Evolutionary conservation across 768 basidiomycete species (phyloP).

Genomic region (Gyrodon lividus): DNA sequence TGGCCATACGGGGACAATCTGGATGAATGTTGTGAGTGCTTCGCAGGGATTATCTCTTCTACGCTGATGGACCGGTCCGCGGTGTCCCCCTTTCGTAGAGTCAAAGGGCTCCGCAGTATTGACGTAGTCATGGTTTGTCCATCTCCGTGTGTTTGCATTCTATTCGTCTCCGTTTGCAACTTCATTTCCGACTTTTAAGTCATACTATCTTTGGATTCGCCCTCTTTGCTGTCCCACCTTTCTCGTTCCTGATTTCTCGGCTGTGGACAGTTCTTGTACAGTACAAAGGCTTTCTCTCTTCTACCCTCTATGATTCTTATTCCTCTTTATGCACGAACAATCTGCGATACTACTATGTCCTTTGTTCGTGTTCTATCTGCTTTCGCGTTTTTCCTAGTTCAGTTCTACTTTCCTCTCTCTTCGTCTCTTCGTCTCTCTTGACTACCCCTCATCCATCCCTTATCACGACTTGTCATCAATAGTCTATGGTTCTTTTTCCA

Average conservation of each 20-base stretch:
- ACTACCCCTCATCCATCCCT: neutral
- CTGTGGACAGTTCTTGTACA: slow-evolving; percentile 22
- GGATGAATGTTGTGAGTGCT: slow-evolving; percentile 47
- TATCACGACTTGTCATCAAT: slow-evolving; percentile 7
- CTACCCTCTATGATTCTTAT: slow-evolving; percentile 26
- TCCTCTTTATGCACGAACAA: slow-evolving; percentile 30
- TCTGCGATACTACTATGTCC: neutral
- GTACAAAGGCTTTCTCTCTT: slow-evolving; percentile 10
- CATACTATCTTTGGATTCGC: slow-evolving; percentile 2
- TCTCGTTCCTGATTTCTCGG: neutral
- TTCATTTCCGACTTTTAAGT: neutral
- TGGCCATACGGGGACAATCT: slow-evolving; percentile 34
- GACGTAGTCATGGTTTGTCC: slow-evolving; percentile 8
- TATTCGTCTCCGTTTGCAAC: neutral
- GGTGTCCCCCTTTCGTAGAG: slow-evolving; percentile 15
- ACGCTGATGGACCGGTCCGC: slow-evolving; percentile 29
- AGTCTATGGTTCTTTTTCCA: slow-evolving; percentile 20
- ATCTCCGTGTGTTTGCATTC: neutral
- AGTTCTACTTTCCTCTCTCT: neutral
- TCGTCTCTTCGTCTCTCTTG: neutral
- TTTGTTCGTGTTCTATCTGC: slow-evolving; percentile 12
- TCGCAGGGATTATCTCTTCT: slow-evolving; percentile 27
- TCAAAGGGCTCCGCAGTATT: slow-evolving; percentile 25
- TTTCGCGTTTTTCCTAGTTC: neutral
- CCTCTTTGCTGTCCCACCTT: neutral